phyloP scores from a whole-genome alignment of 163 green algal species.

The Chlamydomonas reinhardtii region DNA sequence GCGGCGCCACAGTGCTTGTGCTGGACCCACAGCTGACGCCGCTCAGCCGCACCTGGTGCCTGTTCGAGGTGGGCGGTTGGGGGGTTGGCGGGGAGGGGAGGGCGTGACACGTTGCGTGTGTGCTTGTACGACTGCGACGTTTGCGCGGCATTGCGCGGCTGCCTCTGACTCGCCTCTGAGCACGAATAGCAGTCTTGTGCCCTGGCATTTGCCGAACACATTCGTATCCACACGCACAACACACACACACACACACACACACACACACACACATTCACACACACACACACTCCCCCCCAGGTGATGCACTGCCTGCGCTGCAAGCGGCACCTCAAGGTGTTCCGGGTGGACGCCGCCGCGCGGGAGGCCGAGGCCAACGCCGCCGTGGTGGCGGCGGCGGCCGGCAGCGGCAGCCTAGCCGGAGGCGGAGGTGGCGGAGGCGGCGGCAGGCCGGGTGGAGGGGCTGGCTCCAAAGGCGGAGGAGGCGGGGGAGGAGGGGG shows the following conservation, averaged over 20 bases:
- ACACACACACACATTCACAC: too few species aligned
- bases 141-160: too few species aligned
- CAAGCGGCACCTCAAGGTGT: conserved; percentile 39
- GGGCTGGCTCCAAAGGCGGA: too few species aligned
- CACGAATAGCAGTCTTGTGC: too few species aligned
- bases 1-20: conserved; percentile 22
- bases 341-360: background rate
- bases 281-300: background rate
- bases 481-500: background rate
- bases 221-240: too few species aligned
- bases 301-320: conserved; percentile 31
- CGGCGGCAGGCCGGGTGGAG: background rate
- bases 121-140: too few species aligned
- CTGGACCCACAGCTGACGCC: conserved; percentile 14
- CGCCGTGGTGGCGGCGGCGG: background rate
- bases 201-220: too few species aligned
- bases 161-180: too few species aligned
- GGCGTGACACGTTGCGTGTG: too few species aligned
- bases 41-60: conserved; percentile 24
- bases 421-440: background rate
- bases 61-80: background rate
- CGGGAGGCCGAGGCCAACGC: background rate
- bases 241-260: too few species aligned
- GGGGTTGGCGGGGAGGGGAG: too few species aligned
- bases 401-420: background rate